Evolutionary conservation across 2,329 filamentous ascomycete species (phyloP).

Genomic region (Aspergillus sclerotialis): DNA sequence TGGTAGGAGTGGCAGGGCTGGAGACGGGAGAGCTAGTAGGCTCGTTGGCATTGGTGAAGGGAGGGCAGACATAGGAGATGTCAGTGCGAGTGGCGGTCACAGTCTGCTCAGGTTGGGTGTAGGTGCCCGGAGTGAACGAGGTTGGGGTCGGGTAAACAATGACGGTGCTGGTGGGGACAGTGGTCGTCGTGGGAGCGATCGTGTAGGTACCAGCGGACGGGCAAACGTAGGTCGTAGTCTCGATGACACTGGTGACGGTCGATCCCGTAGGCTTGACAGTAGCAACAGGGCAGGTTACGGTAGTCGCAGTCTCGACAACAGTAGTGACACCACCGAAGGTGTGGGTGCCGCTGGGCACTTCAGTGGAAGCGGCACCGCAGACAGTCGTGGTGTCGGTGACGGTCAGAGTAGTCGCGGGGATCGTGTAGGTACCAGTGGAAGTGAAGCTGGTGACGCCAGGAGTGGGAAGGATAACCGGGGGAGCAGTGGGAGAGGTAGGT

Average conservation of each 20-base stretch:
- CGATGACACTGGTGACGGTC: conserved; percentile 60
- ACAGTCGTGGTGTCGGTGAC: conserved; percentile 62
- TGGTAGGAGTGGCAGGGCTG: conserved; percentile 12
- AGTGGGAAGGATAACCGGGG: conserved; percentile 37
- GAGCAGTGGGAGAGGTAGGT: conserved; percentile 19
- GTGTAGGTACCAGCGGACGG: conserved; percentile 68
- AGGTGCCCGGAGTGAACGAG: conserved; percentile 62
- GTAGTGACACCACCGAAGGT: conserved; percentile 69
- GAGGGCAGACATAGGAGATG: conserved; percentile 65
- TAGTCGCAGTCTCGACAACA: conserved; percentile 58
- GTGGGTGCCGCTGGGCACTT: conserved; percentile 57
- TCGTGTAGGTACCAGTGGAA: conserved; percentile 66
- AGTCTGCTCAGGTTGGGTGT: conserved; percentile 60
- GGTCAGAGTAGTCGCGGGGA: conserved; percentile 65
- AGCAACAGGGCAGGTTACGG: conserved; percentile 63
- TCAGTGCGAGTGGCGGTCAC: conserved; percentile 64
- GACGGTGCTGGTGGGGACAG: conserved; percentile 46
- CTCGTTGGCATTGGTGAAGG: conserved; percentile 47
- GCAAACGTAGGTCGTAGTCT: conserved; percentile 67
- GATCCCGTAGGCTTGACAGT: conserved; percentile 52
- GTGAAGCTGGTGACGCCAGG: conserved; percentile 48
- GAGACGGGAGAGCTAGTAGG: conserved; percentile 19
- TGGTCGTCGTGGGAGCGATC: conserved; percentile 61
- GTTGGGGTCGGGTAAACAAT: conserved; percentile 59
- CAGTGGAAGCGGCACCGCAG: conserved; percentile 55